Evolutionary conservation across 2,329 filamentous ascomycete species (phyloP).

Genomic region (Fusarium drepaniforme): DNA sequence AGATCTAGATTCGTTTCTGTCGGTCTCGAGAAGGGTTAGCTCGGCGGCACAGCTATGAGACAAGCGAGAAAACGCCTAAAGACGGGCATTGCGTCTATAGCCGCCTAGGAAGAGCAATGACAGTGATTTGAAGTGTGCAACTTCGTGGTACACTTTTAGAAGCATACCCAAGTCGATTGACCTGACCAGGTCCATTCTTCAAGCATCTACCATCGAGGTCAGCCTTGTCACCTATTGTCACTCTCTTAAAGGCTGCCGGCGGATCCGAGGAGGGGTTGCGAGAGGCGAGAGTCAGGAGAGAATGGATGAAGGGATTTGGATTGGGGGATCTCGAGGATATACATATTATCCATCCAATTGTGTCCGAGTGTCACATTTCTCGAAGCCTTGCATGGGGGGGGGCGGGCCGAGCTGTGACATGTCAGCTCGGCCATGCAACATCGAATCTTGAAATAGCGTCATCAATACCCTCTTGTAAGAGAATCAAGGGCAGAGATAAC

Average conservation of each 20-base stretch:
- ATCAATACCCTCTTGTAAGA: background rate
- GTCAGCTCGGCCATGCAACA: background rate
- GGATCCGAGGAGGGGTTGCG: background rate
- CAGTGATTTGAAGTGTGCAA: background rate
- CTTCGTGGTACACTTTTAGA: background rate
- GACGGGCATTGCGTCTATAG: background rate
- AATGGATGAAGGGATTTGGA: background rate
- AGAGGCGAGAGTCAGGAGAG: constrained; percentile 1
- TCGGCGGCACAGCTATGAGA: background rate
- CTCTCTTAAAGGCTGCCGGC: background rate
- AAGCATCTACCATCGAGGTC: background rate
- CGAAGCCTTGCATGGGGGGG: background rate
- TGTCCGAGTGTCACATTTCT: background rate
- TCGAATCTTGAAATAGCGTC: background rate
- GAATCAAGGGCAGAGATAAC: constrained; percentile 3
- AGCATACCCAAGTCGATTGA: background rate
- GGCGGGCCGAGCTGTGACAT: constrained; percentile 3
- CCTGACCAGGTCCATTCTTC: background rate
- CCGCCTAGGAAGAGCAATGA: background rate
- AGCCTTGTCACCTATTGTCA: background rate
- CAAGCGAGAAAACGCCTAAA: background rate
- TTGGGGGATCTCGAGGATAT: background rate
- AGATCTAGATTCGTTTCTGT: constrained; percentile 2
- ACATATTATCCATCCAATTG: background rate
- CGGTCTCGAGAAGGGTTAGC: background rate